Conservation (phyloP, 129 eudicot genomes). For the Chrysanthemum makinoi region DNA sequence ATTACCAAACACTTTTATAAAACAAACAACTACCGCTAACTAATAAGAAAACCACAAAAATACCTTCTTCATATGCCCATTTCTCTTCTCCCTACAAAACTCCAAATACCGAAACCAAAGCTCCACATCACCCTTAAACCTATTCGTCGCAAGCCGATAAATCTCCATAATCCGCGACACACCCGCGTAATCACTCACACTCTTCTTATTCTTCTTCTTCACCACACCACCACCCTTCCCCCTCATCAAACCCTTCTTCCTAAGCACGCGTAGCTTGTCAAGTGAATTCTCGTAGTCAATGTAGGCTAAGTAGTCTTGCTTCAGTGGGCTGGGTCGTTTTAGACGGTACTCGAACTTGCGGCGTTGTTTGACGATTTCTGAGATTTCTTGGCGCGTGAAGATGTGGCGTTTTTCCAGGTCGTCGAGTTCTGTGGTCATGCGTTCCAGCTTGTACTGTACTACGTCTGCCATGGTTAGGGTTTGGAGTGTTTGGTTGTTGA, state of each 20-base stretch:
- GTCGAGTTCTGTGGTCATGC: conserved; percentile 86
- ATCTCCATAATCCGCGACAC: conserved; percentile 61
- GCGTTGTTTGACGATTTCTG: conserved; percentile 66
- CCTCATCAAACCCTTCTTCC: conserved; percentile 45
- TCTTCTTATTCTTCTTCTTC: conserved; percentile 31
- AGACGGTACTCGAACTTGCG: conserved; percentile 90
- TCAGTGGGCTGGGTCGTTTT: conserved; percentile 73
- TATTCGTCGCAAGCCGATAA: conserved; percentile 62
- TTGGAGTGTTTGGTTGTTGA: too few relatives aligned
- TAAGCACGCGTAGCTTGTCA: conserved; percentile 37
- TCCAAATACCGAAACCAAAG: conserved; percentile 91
- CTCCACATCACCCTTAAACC: conserved; percentile 85
- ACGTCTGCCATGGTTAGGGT: conserved; percentile 70
- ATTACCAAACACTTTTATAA: too few relatives aligned
- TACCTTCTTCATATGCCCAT: conserved; percentile 88
- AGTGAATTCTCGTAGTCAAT: conserved; percentile 71
- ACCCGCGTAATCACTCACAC: conserved; percentile 61
- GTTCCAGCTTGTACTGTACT: conserved; percentile 81
- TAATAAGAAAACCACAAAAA: background rate
- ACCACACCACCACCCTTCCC: background rate
- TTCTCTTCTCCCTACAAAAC: conserved; percentile 57
- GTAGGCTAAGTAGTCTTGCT: conserved; percentile 65
- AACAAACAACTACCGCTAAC: too few relatives aligned
- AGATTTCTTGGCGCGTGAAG: conserved; percentile 65
- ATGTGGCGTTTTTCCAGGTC: conserved; percentile 70